phyloP scores from a whole-genome alignment of 768 basidiomycete genomes.

The Mycena polygramma region DNA sequence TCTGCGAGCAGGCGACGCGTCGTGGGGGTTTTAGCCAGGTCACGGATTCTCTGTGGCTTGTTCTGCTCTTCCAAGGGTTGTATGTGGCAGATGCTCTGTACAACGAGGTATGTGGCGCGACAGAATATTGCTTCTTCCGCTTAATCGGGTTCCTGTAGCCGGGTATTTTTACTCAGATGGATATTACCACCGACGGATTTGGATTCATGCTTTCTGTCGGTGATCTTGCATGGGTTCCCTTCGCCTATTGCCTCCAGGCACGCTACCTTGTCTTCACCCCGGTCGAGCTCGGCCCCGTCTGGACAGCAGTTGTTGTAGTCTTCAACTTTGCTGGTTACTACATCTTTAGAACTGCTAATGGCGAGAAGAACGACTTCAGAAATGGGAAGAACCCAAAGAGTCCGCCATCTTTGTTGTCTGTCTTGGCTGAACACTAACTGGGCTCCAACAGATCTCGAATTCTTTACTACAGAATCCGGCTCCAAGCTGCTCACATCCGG shows the following conservation, averaged over 20 bases:
- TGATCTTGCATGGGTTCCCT: conserved; percentile 94
- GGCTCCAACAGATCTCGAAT: conserved; percentile 72
- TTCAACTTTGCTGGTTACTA: conserved; percentile 85
- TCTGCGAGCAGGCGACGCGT: conserved; percentile 89
- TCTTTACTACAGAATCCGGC: conserved; percentile 85
- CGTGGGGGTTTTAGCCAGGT: conserved; percentile 74
- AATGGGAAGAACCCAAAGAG: conserved; percentile 96
- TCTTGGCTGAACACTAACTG: conserved; percentile 13
- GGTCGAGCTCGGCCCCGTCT: conserved; percentile 77
- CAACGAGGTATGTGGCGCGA: conserved; percentile 76
- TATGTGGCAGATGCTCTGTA: conserved; percentile 91
- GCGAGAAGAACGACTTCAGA: conserved; percentile 96
- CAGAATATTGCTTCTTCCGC: conserved; percentile 2
- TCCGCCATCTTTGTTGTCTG: conserved; percentile 47
- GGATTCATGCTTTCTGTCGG: conserved; percentile 98
- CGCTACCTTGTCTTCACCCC: conserved; percentile 94
- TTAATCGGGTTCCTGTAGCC: conserved; percentile 59
- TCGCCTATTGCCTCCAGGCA: conserved; percentile 93
- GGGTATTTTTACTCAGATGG: conserved; percentile 94
- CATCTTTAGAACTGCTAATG: conserved; percentile 91
- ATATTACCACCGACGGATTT: conserved; percentile 97
- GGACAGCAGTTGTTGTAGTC: conserved; percentile 68
- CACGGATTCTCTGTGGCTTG: conserved; percentile 94
- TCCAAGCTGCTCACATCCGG: conserved; percentile 94
- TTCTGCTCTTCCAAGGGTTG: conserved; percentile 85